These are phyloP conservation scores for Diplodia corticola DNA, from an alignment of 2,329 filamentous ascomycete genomes.

Conservation along the genomic window DNA sequence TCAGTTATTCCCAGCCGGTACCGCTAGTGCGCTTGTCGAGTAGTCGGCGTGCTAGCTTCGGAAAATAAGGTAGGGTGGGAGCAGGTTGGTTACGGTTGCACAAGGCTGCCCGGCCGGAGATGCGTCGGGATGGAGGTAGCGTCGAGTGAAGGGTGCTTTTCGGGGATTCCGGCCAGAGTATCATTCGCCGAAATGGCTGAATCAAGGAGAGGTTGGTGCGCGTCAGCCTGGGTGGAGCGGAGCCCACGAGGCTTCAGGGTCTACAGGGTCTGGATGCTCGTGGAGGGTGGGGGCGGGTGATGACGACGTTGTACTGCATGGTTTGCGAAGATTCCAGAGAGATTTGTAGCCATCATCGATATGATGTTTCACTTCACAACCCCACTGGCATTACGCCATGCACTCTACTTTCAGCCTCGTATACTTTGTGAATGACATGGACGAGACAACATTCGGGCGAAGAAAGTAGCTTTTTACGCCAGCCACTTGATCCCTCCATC, in stretches of 20 bases:
- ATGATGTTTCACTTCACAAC: too few species aligned
- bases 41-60: not conserved
- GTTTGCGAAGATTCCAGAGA: not conserved
- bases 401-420: not conserved
- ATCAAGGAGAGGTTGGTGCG: not conserved
- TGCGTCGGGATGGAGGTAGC: not conserved
- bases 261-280: not conserved
- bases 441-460: not conserved
- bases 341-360: too few species aligned
- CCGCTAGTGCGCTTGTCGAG: not conserved
- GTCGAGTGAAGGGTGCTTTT: not conserved
- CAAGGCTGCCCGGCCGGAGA: not conserved
- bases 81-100: not conserved
- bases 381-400: too few species aligned
- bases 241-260: not conserved
- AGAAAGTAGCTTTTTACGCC: not conserved
- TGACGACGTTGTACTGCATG: not conserved
- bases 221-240: not conserved
- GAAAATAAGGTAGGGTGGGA: not conserved
- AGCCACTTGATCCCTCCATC: not conserved
- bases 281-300: not conserved
- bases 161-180: not conserved
- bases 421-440: not conserved
- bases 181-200: not conserved
- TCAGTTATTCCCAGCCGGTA: not conserved